Conservation (phyloP, 805 yeast species). For the Tetrapisispora phaffii region DNA sequence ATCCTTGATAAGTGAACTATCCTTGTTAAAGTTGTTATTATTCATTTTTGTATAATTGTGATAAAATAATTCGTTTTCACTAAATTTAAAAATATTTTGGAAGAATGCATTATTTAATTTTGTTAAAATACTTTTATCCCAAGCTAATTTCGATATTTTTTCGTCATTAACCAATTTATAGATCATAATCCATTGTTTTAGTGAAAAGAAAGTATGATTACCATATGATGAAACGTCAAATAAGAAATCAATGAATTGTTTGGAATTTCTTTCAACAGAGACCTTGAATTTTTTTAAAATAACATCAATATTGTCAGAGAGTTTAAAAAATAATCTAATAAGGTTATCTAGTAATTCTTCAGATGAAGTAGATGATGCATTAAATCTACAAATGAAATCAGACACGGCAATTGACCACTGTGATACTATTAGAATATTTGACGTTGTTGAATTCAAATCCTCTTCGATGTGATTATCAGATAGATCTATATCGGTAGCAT, state of each 20-base stretch:
- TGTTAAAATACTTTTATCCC: conserved; percentile 7
- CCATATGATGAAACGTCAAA: conserved; percentile 7
- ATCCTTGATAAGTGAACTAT: conserved; percentile 5
- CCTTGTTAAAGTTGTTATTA: not conserved
- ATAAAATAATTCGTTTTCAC: not conserved
- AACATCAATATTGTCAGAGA: not conserved
- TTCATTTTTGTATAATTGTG: not conserved
- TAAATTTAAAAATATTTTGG: conserved; percentile 8
- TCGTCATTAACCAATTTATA: conserved; percentile 10
- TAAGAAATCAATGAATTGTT: conserved; percentile 9
- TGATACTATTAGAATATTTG: conserved; percentile 11
- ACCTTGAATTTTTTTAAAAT: conserved; percentile 3
- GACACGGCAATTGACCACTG: conserved; percentile 21
- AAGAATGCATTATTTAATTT: conserved; percentile 7
- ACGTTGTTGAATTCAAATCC: not conserved
- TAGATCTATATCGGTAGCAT: not conserved
- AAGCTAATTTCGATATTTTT: conserved; percentile 4
- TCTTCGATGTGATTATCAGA: not conserved
- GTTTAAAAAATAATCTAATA: conserved; percentile 8
- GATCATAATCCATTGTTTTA: conserved; percentile 15
- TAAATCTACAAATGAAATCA: conserved; percentile 13
- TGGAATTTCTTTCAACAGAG: conserved; percentile 8
- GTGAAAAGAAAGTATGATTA: conserved; percentile 6
- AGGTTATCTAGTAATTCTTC: conserved; percentile 13
- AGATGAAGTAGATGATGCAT: conserved; percentile 8